Conservation (phyloP, 2,329 filamentous ascomycete species). For the Neoscytalidium dimidiatum region DNA sequence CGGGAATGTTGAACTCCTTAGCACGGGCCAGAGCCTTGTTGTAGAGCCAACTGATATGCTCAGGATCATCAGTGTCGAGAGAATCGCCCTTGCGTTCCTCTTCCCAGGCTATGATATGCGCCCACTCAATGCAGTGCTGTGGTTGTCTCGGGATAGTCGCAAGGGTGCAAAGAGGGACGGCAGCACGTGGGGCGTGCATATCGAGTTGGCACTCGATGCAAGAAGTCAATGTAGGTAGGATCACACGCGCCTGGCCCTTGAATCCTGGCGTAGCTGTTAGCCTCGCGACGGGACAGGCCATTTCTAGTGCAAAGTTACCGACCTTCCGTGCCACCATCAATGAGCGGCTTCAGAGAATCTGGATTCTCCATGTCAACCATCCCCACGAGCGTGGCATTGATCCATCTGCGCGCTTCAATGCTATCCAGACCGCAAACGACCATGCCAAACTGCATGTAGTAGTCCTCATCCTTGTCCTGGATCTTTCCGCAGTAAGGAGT, state of each 20-base stretch:
- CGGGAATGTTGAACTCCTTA: slow-evolving; percentile 83
- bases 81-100: slow-evolving; percentile 67
- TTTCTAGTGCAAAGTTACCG: slow-evolving; percentile 21
- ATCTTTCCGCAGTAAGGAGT: slow-evolving; percentile 93
- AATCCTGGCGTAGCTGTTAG: slow-evolving; percentile 61
- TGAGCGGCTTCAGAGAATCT: slow-evolving; percentile 87
- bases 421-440: slow-evolving; percentile 94
- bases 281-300: background rate
- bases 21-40: slow-evolving; percentile 80
- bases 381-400: slow-evolving; percentile 88
- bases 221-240: slow-evolving; percentile 87
- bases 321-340: slow-evolving; percentile 95
- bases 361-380: slow-evolving; percentile 84
- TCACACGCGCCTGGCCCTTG: slow-evolving; percentile 93
- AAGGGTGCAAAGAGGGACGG: slow-evolving; percentile 93
- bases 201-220: slow-evolving; percentile 98
- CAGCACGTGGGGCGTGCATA: slow-evolving; percentile 97
- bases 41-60: slow-evolving; percentile 97
- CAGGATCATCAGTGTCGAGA: slow-evolving; percentile 93
- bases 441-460: slow-evolving; percentile 96
- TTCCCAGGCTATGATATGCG: slow-evolving; percentile 97
- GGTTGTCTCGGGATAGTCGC: slow-evolving; percentile 95
- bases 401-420: slow-evolving; percentile 97
- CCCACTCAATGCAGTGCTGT: slow-evolving; percentile 98
- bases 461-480: slow-evolving; percentile 93